A percentile compares a stretch with the other conserved stretches of the same genome.
phyloP scores from a whole-genome alignment of 495 filamentous ascomycete species.

The Aspergillus mulundensis region DNA sequence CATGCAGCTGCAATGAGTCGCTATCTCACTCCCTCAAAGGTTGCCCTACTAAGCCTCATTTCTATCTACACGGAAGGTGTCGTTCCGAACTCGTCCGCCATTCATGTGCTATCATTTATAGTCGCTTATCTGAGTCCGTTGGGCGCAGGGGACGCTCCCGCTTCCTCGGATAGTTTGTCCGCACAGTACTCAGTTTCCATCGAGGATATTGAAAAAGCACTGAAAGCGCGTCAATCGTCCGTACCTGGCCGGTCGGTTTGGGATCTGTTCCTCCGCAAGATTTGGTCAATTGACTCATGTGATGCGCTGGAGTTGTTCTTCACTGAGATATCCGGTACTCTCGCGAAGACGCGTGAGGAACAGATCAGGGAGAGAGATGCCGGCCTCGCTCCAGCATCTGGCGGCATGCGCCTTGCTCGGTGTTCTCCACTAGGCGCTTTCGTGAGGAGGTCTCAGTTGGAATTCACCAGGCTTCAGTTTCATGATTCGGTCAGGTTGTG shows the following conservation, averaged over 20 bases:
- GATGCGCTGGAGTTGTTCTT: slow-evolving; percentile 72
- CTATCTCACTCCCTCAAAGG: slow-evolving; percentile 80
- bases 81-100: slow-evolving; percentile 68
- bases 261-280: slow-evolving; percentile 76
- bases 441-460: slow-evolving; percentile 68
- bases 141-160: slow-evolving; percentile 30
- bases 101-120: slow-evolving; percentile 85
- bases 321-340: slow-evolving; percentile 48
- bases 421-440: slow-evolving; percentile 85
- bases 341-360: slow-evolving; percentile 59
- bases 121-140: slow-evolving; percentile 63
- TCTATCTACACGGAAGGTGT: slow-evolving; percentile 71
- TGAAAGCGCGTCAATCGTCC: slow-evolving; percentile 56
- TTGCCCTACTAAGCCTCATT: slow-evolving; percentile 75
- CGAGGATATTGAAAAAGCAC: slow-evolving; percentile 61
- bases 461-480: slow-evolving; percentile 78
- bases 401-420: slow-evolving; percentile 50
- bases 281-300: slow-evolving; percentile 81
- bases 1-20: slow-evolving; percentile 55
- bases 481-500: slow-evolving; percentile 71
- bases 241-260: slow-evolving; percentile 76
- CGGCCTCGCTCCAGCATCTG: slow-evolving; percentile 40
- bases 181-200: slow-evolving; percentile 56
- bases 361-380: slow-evolving; percentile 47
- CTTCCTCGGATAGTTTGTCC: slow-evolving; percentile 32